Base-by-base conservation (phyloP, 108 stramenopile genomes). In the Skeletonema tropicum region DNA sequence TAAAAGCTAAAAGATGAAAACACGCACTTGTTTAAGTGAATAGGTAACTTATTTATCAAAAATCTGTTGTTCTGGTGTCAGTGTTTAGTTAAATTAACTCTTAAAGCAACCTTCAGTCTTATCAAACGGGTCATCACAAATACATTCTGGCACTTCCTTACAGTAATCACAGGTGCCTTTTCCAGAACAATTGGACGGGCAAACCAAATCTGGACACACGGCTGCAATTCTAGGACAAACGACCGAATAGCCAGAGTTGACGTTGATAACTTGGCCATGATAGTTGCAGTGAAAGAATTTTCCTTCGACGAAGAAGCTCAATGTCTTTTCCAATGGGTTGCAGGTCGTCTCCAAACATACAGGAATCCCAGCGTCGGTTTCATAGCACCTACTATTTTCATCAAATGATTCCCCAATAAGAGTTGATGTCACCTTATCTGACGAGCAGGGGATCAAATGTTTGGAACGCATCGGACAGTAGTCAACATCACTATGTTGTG, bases 141-240 rank as follows among this genome's bases (percentile, higher is more conserved):
- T 33, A 57, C 83, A 80, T 3, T 21, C 6, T 3, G 83, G 83
- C 5, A 76, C 38, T 1, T 80, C 79, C 32, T 35, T 38, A 52
- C 74, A 79, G 36, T 80, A 75, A 76, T 76, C 83, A 26, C 83
- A 83, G 0, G 75, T 73, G 15, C 82, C 82, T 36, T 71, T 83
- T 39, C 83, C 83, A 0, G 79, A 74, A 66, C 83, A 83, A 39
- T 83, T 76, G 6, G 76, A 46, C 19, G 74, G 78, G 17, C 83
- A 83, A 5, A 83, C 74, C 6, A 83, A 45, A 75, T 83, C 68
- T 5, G 82, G 82, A 57, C 82, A 83, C 12, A 83, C 60, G 6
- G 69, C 52, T 0, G 78, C 77, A 66, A 83, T 48, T 42, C 82
- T 64, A 13, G 82, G 82, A 32, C 82, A 83, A 10, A 23, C 23